phyloP scores from a whole-genome alignment of 208 protist species.

The Leishmania braziliensis region DNA sequence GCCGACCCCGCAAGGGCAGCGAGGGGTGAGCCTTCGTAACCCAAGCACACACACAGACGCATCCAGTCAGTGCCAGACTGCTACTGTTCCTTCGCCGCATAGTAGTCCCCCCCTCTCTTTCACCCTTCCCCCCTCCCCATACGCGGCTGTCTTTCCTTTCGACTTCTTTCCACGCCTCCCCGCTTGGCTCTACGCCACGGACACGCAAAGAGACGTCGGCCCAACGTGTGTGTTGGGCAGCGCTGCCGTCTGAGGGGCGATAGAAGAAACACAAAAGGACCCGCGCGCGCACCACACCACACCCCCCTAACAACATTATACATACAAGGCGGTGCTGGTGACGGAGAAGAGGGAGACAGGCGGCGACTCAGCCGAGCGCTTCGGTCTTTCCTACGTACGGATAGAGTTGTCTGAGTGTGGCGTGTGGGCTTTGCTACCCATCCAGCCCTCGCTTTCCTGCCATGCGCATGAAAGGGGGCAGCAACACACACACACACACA shows the following conservation, averaged over 20 bases:
- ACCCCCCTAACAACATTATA: background rate
- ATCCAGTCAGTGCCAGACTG: background rate
- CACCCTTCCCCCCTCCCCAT: background rate
- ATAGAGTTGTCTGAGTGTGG: background rate
- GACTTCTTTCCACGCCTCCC: slow-evolving; percentile 21
- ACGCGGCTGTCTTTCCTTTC: background rate
- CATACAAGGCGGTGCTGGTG: background rate
- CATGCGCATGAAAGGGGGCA: background rate
- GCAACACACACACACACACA: background rate
- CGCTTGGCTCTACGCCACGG: background rate
- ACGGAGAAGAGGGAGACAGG: slow-evolving; percentile 3
- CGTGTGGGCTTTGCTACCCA: background rate
- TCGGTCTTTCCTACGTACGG: background rate
- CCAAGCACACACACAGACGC: background rate
- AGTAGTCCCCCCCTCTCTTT: background rate
- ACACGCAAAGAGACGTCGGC: background rate
- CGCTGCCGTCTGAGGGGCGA: slow-evolving; percentile 1
- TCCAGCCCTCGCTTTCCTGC: background rate
- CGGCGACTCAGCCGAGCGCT: background rate
- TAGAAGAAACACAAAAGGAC: background rate
- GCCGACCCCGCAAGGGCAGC: background rate
- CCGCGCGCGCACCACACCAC: background rate
- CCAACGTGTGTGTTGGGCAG: no score
- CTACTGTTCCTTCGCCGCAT: background rate
- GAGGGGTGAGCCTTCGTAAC: background rate